phyloP scores from a whole-genome alignment of 139 green algal species.

The Tetraselmis striata region DNA sequence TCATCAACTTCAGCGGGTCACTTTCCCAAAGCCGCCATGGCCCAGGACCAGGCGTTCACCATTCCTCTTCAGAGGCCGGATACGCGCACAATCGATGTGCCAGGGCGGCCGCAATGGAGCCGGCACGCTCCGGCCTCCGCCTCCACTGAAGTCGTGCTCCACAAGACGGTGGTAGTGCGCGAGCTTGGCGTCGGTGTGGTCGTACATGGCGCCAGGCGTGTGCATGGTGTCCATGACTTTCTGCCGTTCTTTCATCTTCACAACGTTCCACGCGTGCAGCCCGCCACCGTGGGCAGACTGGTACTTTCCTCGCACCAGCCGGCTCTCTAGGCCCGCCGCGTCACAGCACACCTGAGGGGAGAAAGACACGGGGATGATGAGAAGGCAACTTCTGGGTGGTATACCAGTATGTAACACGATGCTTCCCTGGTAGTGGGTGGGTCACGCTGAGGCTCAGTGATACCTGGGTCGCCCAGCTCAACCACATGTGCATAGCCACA shows the following conservation, averaged over 20 bases:
- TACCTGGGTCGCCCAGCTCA: too few species aligned
- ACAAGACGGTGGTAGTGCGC: background rate
- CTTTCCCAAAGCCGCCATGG: background rate
- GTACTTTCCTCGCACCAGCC: background rate
- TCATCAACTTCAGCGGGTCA: background rate
- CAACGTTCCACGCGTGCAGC: background rate
- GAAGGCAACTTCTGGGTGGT: too few species aligned
- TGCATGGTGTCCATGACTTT: background rate
- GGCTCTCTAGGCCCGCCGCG: background rate
- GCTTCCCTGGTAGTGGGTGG: too few species aligned
- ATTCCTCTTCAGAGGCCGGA: too few species aligned
- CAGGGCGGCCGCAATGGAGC: background rate
- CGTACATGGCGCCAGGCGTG: background rate
- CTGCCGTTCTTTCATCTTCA: background rate
- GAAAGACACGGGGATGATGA: too few species aligned
- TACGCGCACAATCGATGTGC: too few species aligned
- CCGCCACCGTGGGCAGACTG: background rate
- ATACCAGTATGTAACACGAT: too few species aligned
- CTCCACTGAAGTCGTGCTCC: background rate
- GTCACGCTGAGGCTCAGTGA: too few species aligned
- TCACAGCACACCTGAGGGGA: background rate
- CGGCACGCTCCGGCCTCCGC: background rate
- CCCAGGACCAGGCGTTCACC: background rate
- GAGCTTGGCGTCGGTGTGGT: background rate
- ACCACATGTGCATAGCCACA: too few species aligned